Evolutionary conservation across 257 asterid genomes (phyloP).

Genomic region (Lavandula angustifolia): DNA sequence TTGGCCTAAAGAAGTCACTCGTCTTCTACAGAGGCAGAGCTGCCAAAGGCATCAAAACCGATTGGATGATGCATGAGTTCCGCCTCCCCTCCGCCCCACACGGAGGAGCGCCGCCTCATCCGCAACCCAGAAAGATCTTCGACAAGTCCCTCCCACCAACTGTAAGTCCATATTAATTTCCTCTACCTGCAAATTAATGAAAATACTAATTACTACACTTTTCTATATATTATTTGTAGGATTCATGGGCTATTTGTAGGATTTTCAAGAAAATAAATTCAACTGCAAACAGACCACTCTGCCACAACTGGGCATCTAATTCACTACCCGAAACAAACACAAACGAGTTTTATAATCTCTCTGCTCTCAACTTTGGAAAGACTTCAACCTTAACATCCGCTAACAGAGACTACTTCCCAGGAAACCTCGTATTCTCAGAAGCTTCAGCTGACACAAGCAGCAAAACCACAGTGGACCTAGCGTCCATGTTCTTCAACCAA

Average conservation of each 20-base stretch:
- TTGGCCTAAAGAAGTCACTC: conserved; percentile 69
- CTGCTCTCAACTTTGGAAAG: conserved; percentile 30
- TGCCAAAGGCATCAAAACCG: conserved; percentile 73
- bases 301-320: conserved; percentile 45
- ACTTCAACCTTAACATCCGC: conserved; percentile 32
- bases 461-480: conserved; percentile 34
- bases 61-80: conserved; percentile 92
- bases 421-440: conserved; percentile 43
- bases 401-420: conserved; percentile 37
- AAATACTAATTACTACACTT: no score
- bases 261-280: conserved; percentile 69
- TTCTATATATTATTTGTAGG: conserved; percentile 34
- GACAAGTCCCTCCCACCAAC: conserved; percentile 53
- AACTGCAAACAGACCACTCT: conserved; percentile 56
- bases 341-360: conserved; percentile 34
- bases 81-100: conserved; percentile 56
- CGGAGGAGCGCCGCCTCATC: conserved; percentile 40
- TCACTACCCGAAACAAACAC: conserved; percentile 44
- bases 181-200: no score
- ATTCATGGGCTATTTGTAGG: conserved; percentile 83
- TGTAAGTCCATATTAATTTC: conserved; percentile 34
- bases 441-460: conserved; percentile 31
- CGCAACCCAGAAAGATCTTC: conserved; percentile 43
- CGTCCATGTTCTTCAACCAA: conserved; percentile 41
- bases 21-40: conserved; percentile 84